A percentile compares a stretch with the other conserved stretches of the same genome.
These are phyloP conservation scores for Aspergillus wentii DNA, from an alignment of 495 filamentous ascomycete genomes.

Conservation along the genomic window DNA sequence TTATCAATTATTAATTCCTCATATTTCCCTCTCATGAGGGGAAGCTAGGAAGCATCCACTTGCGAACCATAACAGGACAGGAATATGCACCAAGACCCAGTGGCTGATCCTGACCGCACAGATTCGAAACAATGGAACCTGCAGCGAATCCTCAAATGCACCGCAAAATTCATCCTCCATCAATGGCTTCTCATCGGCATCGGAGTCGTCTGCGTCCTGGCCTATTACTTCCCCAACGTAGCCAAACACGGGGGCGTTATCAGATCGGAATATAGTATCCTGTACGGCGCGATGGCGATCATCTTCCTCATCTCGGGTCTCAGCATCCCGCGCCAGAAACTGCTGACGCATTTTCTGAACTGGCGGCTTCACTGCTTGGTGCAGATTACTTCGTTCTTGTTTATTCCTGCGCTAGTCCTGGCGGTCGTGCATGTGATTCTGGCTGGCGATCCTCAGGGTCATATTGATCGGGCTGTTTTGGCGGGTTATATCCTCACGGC, in stretches of 20 bases:
- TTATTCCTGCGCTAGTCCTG: constrained; percentile 42
- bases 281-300: constrained; percentile 49
- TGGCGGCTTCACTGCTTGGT: constrained; percentile 50
- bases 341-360: constrained; percentile 42
- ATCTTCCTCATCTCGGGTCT: constrained; percentile 53
- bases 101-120: no score
- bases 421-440: constrained; percentile 45
- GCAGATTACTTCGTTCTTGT: constrained; percentile 46
- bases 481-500: constrained; percentile 49
- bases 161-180: constrained; percentile 34
- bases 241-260: constrained; percentile 50
- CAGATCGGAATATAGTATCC: constrained; percentile 47
- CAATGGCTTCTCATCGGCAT: constrained; percentile 57
- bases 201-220: constrained; percentile 43
- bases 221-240: constrained; percentile 49
- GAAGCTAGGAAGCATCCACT: no score
- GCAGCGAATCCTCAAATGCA: constrained; percentile 12
- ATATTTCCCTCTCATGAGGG: no score
- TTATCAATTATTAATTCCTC: no score
- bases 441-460: constrained; percentile 33
- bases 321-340: constrained; percentile 47
- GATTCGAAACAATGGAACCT: no score
- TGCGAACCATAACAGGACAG: neutral
- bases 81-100: no score
- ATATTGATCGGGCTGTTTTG: constrained; percentile 45